phyloP scores from a whole-genome alignment of 1,284 basidiomycete genomes.

The Apiotrichum gracile region DNA sequence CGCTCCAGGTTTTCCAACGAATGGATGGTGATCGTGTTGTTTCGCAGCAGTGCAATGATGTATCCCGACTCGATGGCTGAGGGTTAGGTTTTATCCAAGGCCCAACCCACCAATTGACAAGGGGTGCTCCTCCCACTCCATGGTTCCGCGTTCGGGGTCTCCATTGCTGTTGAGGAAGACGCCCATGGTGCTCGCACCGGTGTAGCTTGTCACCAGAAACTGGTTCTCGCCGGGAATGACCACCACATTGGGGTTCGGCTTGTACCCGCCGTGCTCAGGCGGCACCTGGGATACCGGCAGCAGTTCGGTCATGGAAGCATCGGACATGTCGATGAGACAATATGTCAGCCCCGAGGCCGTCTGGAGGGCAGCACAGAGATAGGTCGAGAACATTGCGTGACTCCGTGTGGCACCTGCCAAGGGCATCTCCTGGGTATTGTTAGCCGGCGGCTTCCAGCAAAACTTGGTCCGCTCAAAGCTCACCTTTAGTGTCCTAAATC shows the following conservation, averaged over 20 bases:
- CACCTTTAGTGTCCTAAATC: slow-evolving; percentile 59
- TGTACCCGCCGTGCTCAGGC: slow-evolving; percentile 30
- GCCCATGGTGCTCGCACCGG: slow-evolving; percentile 66
- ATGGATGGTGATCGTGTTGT: slow-evolving; percentile 74
- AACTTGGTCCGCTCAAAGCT: slow-evolving; percentile 1
- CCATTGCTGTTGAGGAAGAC: slow-evolving; percentile 76
- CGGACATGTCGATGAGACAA: slow-evolving; percentile 68
- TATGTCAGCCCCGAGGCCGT: slow-evolving; percentile 55
- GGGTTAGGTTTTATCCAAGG: background rate
- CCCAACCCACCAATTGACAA: slow-evolving; percentile 61
- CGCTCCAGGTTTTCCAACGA: slow-evolving; percentile 63
- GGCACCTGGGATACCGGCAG: slow-evolving; percentile 69
- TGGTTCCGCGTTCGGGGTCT: slow-evolving; percentile 79
- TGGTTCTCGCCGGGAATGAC: slow-evolving; percentile 65
- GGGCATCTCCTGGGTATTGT: slow-evolving; percentile 68
- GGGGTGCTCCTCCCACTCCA: slow-evolving; percentile 76
- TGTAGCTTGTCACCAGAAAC: slow-evolving; percentile 56
- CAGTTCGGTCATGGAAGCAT: slow-evolving; percentile 61
- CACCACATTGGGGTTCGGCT: slow-evolving; percentile 63
- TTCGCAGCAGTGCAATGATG: slow-evolving; percentile 67
- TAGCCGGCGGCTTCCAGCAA: no score
- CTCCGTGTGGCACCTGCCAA: slow-evolving; percentile 59
- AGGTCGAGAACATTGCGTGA: slow-evolving; percentile 60
- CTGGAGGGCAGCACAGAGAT: slow-evolving; percentile 62
- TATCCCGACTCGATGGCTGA: slow-evolving; percentile 75